Evolutionary conservation across 768 basidiomycete species (phyloP).

Genomic region (Lentinula sp.): DNA sequence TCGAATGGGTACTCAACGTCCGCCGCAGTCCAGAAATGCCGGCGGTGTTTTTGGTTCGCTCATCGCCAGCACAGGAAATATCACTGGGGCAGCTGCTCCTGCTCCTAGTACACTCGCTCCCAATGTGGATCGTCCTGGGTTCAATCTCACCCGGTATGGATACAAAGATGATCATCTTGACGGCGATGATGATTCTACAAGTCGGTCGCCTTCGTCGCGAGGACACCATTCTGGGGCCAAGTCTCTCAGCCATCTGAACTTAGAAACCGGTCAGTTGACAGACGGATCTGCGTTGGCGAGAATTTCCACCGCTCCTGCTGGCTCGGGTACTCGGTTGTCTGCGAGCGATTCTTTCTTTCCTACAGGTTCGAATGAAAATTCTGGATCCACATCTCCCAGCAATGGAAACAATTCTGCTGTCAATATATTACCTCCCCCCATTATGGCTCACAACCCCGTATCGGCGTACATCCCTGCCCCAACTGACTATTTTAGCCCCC

Average conservation of each 20-base stretch:
- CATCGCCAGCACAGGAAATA: slow-evolving; percentile 61
- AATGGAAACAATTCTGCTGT: neutral
- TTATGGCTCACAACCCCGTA: neutral
- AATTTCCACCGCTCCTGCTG: neutral
- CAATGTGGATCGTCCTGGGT: slow-evolving; percentile 57
- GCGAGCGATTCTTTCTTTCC: neutral
- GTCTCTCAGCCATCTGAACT: neutral
- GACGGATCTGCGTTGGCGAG: neutral
- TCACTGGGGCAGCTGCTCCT: slow-evolving; percentile 59
- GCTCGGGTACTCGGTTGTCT: neutral
- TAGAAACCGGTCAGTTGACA: neutral
- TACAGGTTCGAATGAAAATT: neutral
- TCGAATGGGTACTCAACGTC: slow-evolving; percentile 6
- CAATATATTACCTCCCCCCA: neutral
- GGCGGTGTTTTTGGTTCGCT: slow-evolving; percentile 68
- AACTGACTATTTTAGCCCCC: neutral
- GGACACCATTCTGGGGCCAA: slow-evolving; percentile 2
- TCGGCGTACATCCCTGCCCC: slow-evolving; percentile 2
- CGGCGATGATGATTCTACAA: too few species aligned
- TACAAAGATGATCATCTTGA: neutral
- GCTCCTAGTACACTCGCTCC: slow-evolving; percentile 42
- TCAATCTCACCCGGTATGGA: slow-evolving; percentile 50
- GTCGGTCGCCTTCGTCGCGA: neutral
- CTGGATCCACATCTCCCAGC: neutral
- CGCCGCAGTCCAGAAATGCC: slow-evolving; percentile 36